These are phyloP conservation scores for Cephaloascus fragrans DNA, from an alignment of 805 yeast genomes.

Conservation along the genomic window DNA sequence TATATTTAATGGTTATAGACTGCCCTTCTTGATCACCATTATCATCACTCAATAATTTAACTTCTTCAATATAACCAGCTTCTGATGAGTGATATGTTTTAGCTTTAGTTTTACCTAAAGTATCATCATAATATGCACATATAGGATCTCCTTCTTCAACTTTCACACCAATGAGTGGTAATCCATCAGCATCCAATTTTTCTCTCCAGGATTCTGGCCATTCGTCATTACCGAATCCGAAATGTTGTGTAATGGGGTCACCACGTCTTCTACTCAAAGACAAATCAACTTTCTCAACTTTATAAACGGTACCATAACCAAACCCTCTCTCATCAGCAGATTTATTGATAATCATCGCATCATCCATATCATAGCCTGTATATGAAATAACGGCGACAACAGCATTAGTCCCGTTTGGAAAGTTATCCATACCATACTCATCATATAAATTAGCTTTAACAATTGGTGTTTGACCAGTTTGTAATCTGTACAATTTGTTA, in stretches of 20 bases:
- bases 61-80: constrained; percentile 93
- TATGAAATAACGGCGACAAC: constrained; percentile 98
- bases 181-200: constrained; percentile 83
- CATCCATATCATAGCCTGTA: constrained; percentile 99
- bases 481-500: constrained; percentile 86
- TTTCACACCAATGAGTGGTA: constrained; percentile 80
- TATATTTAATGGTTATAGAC: constrained; percentile 74
- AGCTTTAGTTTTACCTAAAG: constrained; percentile 80
- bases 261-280: constrained; percentile 73
- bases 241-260: constrained; percentile 89
- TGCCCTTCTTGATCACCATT: constrained; percentile 70
- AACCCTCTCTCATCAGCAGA: constrained; percentile 97
- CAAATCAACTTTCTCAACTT: constrained; percentile 86
- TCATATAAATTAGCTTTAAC: constrained; percentile 91
- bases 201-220: constrained; percentile 91
- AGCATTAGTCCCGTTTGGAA: constrained; percentile 97
- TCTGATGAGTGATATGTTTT: constrained; percentile 91
- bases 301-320: constrained; percentile 94
- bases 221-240: constrained; percentile 88
- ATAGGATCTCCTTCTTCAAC: constrained; percentile 96
- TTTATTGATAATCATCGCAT: constrained; percentile 97
- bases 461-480: constrained; percentile 94
- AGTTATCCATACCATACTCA: constrained; percentile 95
- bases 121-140: constrained; percentile 86
- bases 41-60: constrained; percentile 84